Conservation (phyloP, 371 early-diverging fungal genomes). For the Synchytrium microbalum region DNA sequence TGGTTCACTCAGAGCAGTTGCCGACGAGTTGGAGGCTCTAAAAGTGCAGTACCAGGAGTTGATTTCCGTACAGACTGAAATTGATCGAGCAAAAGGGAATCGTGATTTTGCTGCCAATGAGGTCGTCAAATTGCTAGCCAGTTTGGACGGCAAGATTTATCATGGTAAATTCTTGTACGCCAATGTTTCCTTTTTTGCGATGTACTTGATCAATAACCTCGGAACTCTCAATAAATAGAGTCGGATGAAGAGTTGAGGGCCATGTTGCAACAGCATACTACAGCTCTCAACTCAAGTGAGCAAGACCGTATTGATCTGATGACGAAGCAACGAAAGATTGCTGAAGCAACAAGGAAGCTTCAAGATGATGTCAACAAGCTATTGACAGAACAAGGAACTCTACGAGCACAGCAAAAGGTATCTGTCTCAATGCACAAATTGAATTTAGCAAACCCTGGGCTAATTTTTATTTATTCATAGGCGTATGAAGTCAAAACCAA, state of each 20-base stretch:
- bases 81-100: background rate
- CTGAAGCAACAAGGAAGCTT: background rate
- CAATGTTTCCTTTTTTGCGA: too few relatives aligned
- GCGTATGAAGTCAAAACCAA: constrained; percentile 21
- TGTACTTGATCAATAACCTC: too few relatives aligned
- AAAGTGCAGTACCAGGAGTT: background rate
- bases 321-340: background rate
- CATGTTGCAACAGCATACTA: background rate
- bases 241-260: constrained; percentile 23
- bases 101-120: background rate
- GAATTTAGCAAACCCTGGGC: too few relatives aligned
- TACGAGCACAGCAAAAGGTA: background rate
- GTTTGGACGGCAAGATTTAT: background rate
- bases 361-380: background rate
- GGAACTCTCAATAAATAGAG: too few relatives aligned
- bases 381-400: background rate
- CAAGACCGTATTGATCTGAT: background rate
- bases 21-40: background rate
- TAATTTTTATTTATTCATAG: too few relatives aligned
- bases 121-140: background rate
- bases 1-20: background rate
- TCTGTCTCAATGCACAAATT: too few relatives aligned
- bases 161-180: background rate
- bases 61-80: background rate
- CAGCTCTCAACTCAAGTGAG: background rate